Evolutionary conservation across 176 grass and related monocot genomes (phyloP), one percentile per base, ranked within the genome.

Genomic region (Triticum dicoccoides): DNA sequence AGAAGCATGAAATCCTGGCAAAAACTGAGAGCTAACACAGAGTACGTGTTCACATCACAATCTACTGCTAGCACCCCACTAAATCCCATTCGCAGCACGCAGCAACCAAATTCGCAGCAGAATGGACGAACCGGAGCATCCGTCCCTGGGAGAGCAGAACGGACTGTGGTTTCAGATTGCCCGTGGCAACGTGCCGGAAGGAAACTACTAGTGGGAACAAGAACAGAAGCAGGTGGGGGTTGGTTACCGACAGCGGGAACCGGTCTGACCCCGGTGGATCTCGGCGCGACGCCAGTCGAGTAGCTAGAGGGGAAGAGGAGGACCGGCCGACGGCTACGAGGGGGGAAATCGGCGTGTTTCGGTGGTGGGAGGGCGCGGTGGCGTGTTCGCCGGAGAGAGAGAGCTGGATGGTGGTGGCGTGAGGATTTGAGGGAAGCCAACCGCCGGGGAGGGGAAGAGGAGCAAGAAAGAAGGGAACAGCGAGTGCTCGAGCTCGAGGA

Each of bases 401-500:
- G 35, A 37, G 1, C 17, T 1, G 23, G 42, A 52, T 25, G 44
- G 29, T 5, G 42, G 72, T 51, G 42, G 72, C 42, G 72, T 30
- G 72, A 6, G 45, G 25, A 54, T 54, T 54, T 32, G 25, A 54
- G 73, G 47, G 73, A 77, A 77, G 47, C 73, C 73, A 77, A 77
- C 73, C 45, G 73, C 47, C 73, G 73, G 45, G 45, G 47, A 52
- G 73, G 24, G 73, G 44, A 32, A 76, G 73, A 27, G 41, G 23
- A 49, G 54, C 54, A 59, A 7, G 72, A 25, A 32, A 76, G 73
- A 77, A 56, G 73, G 32, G 73, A 56, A 77, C 15, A 77, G 15
- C 73, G 5, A 77, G 73, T 77, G 27, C 44, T 77, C 45, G 73
- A 76, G 73, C 73, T 76, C 8, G 73, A 77, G 15, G 25, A 62